Evolutionary conservation across 2,329 filamentous ascomycete species (phyloP).

Genomic region (Scedosporium apiospermum): DNA sequence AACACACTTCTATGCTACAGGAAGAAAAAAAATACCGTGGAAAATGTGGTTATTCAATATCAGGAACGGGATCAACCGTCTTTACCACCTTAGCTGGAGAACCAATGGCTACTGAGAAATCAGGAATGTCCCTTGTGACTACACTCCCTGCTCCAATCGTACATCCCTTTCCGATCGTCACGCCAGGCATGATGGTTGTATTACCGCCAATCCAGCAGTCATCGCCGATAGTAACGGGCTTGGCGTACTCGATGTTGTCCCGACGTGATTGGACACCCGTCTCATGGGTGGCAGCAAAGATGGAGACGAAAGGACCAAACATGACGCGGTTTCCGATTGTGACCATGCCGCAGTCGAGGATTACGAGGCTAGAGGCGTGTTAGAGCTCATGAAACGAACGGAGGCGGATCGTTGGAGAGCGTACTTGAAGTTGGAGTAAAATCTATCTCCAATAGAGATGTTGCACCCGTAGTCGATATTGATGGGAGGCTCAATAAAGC

Average conservation of each 20-base stretch:
- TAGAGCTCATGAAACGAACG: background rate
- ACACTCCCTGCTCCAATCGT: slow-evolving; percentile 40
- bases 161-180: slow-evolving; percentile 41
- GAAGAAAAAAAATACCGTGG: too few species aligned
- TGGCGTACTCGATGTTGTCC: slow-evolving; percentile 36
- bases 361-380: slow-evolving; percentile 33
- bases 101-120: slow-evolving; percentile 38
- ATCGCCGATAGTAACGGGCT: slow-evolving; percentile 36
- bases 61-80: slow-evolving; percentile 29
- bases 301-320: slow-evolving; percentile 61
- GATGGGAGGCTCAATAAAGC: slow-evolving; percentile 52
- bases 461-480: slow-evolving; percentile 59
- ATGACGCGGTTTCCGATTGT: slow-evolving; percentile 61
- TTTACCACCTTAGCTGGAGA: slow-evolving; percentile 38
- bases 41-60: too few species aligned
- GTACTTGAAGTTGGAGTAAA: slow-evolving; percentile 47
- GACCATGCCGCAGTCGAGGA: slow-evolving; percentile 66
- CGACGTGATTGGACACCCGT: slow-evolving; percentile 45
- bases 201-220: slow-evolving; percentile 48
- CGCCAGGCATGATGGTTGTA: slow-evolving; percentile 39
- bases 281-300: slow-evolving; percentile 65
- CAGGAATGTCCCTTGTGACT: slow-evolving; percentile 38
- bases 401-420: background rate
- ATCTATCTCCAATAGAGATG: slow-evolving; percentile 49
- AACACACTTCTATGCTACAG: too few species aligned